These are phyloP conservation scores for Pseudocercospora eumusae DNA, from an alignment of 2,329 filamentous ascomycete species.

Conservation along the genomic window DNA sequence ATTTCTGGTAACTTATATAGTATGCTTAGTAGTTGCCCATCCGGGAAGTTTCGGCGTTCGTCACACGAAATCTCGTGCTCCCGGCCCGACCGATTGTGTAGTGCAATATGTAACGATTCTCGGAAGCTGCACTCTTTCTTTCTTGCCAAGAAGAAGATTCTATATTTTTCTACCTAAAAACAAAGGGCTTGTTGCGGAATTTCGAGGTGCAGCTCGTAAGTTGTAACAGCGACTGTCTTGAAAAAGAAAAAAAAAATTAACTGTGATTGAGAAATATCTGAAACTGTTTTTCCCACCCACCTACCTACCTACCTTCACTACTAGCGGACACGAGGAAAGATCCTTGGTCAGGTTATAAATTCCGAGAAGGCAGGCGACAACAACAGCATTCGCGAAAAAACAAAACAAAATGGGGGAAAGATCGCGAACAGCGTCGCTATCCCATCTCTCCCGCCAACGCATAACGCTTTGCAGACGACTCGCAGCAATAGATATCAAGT, in stretches of 20 bases:
- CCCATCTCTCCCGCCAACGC: neutral
- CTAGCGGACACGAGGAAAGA: neutral
- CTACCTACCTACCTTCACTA: no score
- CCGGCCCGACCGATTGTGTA: neutral
- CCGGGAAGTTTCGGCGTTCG: no score
- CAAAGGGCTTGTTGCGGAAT: neutral
- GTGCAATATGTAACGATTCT: no score
- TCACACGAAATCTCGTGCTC: neutral
- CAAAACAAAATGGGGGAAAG: constrained; percentile 13
- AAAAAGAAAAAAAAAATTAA: no score
- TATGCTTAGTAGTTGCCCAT: no score
- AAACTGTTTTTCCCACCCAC: no score
- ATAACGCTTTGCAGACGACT: constrained; percentile 7
- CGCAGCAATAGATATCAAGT: constrained; percentile 12
- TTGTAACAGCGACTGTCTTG: no score
- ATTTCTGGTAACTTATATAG: no score
- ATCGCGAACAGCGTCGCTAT: neutral
- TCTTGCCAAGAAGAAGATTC: neutral
- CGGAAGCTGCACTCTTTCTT: no score
- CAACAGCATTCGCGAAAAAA: no score
- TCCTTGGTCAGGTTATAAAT: no score
- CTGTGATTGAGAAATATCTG: neutral
- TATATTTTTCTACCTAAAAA: neutral
- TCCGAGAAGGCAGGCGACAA: no score
- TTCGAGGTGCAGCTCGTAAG: neutral